Base-by-base conservation (phyloP, 1,139 yeast genomes). In the Diutina scorzettiae region DNA sequence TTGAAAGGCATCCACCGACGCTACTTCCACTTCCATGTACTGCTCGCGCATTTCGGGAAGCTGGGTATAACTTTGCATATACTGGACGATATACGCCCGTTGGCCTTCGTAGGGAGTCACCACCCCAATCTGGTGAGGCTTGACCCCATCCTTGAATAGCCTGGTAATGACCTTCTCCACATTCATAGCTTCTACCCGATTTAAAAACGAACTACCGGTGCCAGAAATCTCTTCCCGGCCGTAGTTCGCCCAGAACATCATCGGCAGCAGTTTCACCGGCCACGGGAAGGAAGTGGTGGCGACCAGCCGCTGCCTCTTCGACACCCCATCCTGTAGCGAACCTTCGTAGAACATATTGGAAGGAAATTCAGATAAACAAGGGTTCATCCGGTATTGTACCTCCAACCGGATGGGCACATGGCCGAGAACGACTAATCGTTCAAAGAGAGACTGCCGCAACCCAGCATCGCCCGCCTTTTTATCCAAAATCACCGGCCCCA, bases 71-170 rank as follows among this genome's bases (percentile, higher is more conserved):
- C 79, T 60, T 50, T 76, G 73, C 87, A 89, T 78, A 57, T 83
- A 83, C 53, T 81, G 91, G 12, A 77, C 72, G 45, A 87, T 66
- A 55, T 81, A 87, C 0, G 93, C 85, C 49, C 96, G 68, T 62
- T 89, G 97, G 28, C 96, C 96, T 58, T 86, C 95, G 59, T 89
- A 89, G 0, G 97, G 96, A 3, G 97, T 87, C 44, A 89, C 80
- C 31, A 89, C 82, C 56, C 96, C 96, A 55, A 89, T 87, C 56
- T 86, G 94, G 16, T 71, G 72, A 0, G 96, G 87, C 43, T 64
- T 60, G 11, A 87, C 75, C n/a, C 95, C 95, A 51, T 84, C 89
- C 49, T 69, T 74, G 58, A 86, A 82, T 44, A 87, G 66, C 48
- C 74, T 68, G 1, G 91, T 78, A 33, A 89, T 78, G 27, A 83